Conservation (phyloP, 768 basidiomycete species). For the Galerina marginata region DNA sequence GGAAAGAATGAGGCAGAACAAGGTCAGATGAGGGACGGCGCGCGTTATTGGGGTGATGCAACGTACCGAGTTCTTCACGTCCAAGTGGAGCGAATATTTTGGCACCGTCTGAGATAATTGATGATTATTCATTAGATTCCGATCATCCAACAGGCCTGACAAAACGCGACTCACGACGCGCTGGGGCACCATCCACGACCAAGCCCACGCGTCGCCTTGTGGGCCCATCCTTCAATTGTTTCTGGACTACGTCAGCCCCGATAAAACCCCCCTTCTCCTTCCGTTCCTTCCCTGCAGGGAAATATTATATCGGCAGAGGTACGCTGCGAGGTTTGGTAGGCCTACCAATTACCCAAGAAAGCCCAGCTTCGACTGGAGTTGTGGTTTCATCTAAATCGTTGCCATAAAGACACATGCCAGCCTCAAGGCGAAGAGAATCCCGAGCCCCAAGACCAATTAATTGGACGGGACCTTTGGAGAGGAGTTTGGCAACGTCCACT, state of each 20-base stretch:
- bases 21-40: slow-evolving; percentile 8
- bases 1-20: slow-evolving; percentile 9
- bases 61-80: slow-evolving; percentile 65
- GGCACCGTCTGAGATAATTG: slow-evolving; percentile 66
- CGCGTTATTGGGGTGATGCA: slow-evolving; percentile 9
- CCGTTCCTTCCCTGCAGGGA: slow-evolving; percentile 75
- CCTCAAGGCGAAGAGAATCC: slow-evolving; percentile 93
- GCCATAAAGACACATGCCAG: slow-evolving; percentile 96
- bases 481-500: slow-evolving; percentile 70
- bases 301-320: neutral
- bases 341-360: slow-evolving; percentile 93
- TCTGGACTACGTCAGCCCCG: slow-evolving; percentile 73
- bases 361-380: slow-evolving; percentile 87
- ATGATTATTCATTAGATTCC: slow-evolving; percentile 10
- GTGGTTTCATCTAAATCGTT: slow-evolving; percentile 90
- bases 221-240: slow-evolving; percentile 82
- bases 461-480: slow-evolving; percentile 70
- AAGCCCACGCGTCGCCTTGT: slow-evolving; percentile 81
- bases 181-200: slow-evolving; percentile 83
- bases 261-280: slow-evolving; percentile 75
- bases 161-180: slow-evolving; percentile 63
- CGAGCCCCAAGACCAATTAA: slow-evolving; percentile 91
- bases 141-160: slow-evolving; percentile 3
- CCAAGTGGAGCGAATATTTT: slow-evolving; percentile 66
- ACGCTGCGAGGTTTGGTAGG: slow-evolving; percentile 7